Conservation (phyloP, 2,329 filamentous ascomycete species). For the Aspergillus sp. region DNA sequence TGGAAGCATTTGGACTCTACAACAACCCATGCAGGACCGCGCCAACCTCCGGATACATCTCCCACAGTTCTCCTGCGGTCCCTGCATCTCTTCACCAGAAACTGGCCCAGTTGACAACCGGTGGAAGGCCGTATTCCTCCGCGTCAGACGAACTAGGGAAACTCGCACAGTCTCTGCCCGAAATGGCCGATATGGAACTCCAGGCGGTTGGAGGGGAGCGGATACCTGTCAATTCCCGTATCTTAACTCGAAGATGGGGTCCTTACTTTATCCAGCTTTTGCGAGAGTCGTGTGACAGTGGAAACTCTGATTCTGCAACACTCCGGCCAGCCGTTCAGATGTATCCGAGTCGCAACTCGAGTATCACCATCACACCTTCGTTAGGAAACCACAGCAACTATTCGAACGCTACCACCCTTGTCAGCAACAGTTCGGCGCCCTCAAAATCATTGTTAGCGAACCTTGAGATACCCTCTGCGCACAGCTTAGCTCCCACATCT, state of each 20-base stretch:
- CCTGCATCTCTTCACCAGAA: slow-evolving; percentile 49
- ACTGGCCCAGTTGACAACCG: slow-evolving; percentile 55
- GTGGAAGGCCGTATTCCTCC: slow-evolving; percentile 69
- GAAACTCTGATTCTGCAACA: slow-evolving; percentile 66
- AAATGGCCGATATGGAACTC: slow-evolving; percentile 95
- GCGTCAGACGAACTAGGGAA: slow-evolving; percentile 83
- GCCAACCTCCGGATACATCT: slow-evolving; percentile 78
- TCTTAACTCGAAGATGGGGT: slow-evolving; percentile 85
- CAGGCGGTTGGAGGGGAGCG: slow-evolving; percentile 85
- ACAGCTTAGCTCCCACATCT: slow-evolving; percentile 51
- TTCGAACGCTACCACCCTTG: slow-evolving; percentile 39
- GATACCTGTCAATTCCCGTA: slow-evolving; percentile 86
- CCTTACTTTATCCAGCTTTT: slow-evolving; percentile 92
- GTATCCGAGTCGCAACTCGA: slow-evolving; percentile 68
- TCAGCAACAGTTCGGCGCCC: slow-evolving; percentile 27
- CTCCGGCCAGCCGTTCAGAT: slow-evolving; percentile 59
- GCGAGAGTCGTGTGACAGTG: slow-evolving; percentile 71
- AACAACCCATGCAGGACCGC: slow-evolving; percentile 81
- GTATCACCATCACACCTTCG: slow-evolving; percentile 73
- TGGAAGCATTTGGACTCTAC: slow-evolving; percentile 95
- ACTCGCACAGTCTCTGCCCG: slow-evolving; percentile 71
- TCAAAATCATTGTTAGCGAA: slow-evolving; percentile 33
- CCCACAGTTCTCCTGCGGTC: slow-evolving; percentile 69
- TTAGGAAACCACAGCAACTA: slow-evolving; percentile 36
- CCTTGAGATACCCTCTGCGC: slow-evolving; percentile 50